Evolutionary conservation across 768 basidiomycete genomes (phyloP).

Genomic region (Lactarius hatsudake): DNA sequence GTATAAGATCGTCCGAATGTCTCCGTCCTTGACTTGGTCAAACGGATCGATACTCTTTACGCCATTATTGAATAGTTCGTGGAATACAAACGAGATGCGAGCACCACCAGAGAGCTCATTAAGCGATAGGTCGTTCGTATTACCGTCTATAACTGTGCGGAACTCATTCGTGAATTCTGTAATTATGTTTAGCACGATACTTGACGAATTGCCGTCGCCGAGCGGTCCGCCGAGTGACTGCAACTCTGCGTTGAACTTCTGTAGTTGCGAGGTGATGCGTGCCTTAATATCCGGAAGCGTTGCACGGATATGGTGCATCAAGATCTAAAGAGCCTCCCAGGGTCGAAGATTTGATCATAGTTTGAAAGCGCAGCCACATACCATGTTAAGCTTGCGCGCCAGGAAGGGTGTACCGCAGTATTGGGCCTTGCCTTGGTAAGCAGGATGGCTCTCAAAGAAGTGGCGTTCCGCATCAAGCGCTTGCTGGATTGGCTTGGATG

Average conservation of each 20-base stretch:
- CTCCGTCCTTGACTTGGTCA: conserved; percentile 98
- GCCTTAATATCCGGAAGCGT: conserved; percentile 99
- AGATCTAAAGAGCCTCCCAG: conserved; percentile 57
- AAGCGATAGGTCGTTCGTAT: conserved; percentile 89
- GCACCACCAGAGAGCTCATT: conserved; percentile 99
- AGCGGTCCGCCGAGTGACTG: conserved; percentile 79
- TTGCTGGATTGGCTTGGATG: conserved; percentile 73
- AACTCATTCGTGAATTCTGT: conserved; percentile 98
- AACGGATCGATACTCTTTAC: conserved; percentile 96
- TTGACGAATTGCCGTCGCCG: conserved; percentile 83
- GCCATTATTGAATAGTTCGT: conserved; percentile 96
- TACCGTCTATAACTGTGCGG: conserved; percentile 95
- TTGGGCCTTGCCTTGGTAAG: conserved; percentile 90
- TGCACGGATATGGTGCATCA: conserved; percentile 98
- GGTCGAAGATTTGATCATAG: neutral
- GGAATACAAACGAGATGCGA: conserved; percentile 98
- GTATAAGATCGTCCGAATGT: conserved; percentile 93
- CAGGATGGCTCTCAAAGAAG: conserved; percentile 92
- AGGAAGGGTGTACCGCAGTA: conserved; percentile 98
- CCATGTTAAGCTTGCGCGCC: conserved; percentile 92
- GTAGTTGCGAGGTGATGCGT: conserved; percentile 85
- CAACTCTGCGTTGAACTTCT: conserved; percentile 86
- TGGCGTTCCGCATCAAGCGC: conserved; percentile 88
- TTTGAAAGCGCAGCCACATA: conserved; percentile 36
- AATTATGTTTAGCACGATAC: conserved; percentile 94